These are phyloP conservation scores for Pseudocercospora crystallina DNA, from an alignment of 2,329 filamentous ascomycete species.

Conservation along the genomic window DNA sequence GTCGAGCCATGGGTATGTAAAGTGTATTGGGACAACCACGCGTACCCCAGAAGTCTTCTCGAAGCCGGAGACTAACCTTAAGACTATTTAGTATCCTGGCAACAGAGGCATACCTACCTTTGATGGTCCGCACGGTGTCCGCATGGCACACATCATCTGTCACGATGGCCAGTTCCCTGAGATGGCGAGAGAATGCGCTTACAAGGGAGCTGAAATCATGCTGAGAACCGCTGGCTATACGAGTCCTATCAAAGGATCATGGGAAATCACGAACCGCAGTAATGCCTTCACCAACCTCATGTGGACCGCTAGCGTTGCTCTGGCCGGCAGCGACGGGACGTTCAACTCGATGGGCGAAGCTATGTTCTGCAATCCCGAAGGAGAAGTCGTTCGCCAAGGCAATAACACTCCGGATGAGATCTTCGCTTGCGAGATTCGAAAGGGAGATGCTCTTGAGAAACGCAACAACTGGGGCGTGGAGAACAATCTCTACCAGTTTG, in stretches of 20 bases:
- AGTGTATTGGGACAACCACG: background rate
- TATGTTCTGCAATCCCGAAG: constrained; percentile 29
- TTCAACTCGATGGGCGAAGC: constrained; percentile 31
- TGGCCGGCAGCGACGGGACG: constrained; percentile 30
- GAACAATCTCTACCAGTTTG: constrained; percentile 31
- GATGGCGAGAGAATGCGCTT: constrained; percentile 32
- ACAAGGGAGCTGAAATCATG: constrained; percentile 30
- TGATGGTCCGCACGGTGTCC: constrained; percentile 23
- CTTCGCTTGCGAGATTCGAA: constrained; percentile 28
- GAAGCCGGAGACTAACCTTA: background rate
- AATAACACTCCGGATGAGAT: constrained; percentile 28
- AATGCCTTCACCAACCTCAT: constrained; percentile 30
- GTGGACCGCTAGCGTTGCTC: constrained; percentile 29
- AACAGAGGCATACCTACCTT: constrained; percentile 28
- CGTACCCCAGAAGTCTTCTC: background rate
- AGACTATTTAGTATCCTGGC: constrained; percentile 23
- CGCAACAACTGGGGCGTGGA: constrained; percentile 28
- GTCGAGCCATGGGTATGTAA: constrained; percentile 24
- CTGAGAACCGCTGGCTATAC: constrained; percentile 29
- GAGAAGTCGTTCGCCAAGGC: constrained; percentile 21
- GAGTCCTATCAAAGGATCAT: constrained; percentile 26
- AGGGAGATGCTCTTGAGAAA: constrained; percentile 25
- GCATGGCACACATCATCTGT: constrained; percentile 31
- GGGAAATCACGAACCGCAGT: constrained; percentile 29
- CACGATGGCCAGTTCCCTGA: constrained; percentile 33